phyloP scores from a whole-genome alignment of 352 stramenopile genomes.

The Globisporangium orthogonon region DNA sequence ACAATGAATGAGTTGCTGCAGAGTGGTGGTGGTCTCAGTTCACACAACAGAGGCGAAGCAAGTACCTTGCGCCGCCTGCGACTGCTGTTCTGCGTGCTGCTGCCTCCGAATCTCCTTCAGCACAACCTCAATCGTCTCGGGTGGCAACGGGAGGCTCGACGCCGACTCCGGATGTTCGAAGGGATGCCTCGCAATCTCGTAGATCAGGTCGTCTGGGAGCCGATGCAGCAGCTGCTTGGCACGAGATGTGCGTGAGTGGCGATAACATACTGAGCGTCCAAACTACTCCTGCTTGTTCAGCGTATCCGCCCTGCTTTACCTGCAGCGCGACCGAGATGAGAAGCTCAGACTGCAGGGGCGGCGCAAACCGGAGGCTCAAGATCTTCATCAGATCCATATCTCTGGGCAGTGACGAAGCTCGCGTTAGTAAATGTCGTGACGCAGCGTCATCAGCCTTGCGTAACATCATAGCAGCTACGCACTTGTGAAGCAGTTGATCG shows the following conservation, averaged over 20 bases:
- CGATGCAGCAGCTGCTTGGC: constrained; percentile 64
- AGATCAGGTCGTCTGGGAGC: constrained; percentile 79
- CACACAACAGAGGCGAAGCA: not conserved
- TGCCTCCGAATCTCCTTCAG: constrained; percentile 30
- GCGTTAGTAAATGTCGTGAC: not conserved
- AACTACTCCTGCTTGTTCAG: not conserved
- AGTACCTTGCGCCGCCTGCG: constrained; percentile 5
- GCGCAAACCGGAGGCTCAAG: constrained; percentile 75
- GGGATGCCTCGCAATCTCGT: constrained; percentile 82
- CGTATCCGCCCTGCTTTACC: constrained; percentile 11
- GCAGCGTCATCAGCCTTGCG: not conserved
- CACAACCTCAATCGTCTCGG: constrained; percentile 45
- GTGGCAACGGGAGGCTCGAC: constrained; percentile 47
- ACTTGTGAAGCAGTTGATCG: constrained; percentile 77
- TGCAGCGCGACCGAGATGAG: constrained; percentile 82
- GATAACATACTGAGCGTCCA: not conserved
- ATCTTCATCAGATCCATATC: constrained; percentile 89
- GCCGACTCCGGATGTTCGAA: constrained; percentile 61
- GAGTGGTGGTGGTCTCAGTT: not conserved
- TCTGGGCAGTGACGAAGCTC: constrained; percentile 17
- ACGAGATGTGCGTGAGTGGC: not conserved
- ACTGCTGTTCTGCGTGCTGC: constrained; percentile 10
- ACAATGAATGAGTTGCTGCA: not conserved
- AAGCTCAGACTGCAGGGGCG: constrained; percentile 73
- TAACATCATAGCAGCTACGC: constrained; percentile 4